Evolutionary conservation across 2,329 filamentous ascomycete species (phyloP).

Genomic region (Colletotrichum sp.): DNA sequence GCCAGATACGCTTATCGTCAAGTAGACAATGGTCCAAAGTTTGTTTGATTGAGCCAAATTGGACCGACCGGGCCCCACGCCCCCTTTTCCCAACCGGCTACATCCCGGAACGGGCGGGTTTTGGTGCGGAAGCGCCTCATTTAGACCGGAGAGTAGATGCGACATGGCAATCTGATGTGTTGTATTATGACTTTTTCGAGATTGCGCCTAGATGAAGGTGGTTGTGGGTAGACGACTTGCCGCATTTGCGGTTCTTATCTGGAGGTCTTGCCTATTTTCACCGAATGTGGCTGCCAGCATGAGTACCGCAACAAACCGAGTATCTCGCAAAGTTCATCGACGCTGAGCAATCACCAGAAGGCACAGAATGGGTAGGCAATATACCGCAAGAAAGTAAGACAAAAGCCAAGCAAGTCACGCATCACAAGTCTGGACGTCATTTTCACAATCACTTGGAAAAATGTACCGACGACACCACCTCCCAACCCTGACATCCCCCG

Average conservation of each 20-base stretch:
- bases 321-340: background rate
- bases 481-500: conserved; percentile 37
- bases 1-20: background rate
- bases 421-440: background rate
- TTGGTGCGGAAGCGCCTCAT: background rate
- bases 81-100: background rate
- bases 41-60: background rate
- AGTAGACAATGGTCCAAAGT: background rate
- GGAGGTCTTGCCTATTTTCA: background rate
- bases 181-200: background rate
- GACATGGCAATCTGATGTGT: background rate
- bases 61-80: background rate
- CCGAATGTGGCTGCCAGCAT: fast-evolving
- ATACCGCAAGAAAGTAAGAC: background rate
- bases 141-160: background rate
- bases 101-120: background rate
- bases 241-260: background rate
- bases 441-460: conserved; percentile 11
- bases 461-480: conserved; percentile 49
- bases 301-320: background rate
- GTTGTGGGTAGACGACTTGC: background rate
- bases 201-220: background rate
- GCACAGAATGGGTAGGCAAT: background rate
- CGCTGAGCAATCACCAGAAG: background rate
- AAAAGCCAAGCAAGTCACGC: background rate